Conservation (phyloP, 1,284 basidiomycete species). For the Apiotrichum laibachii region DNA sequence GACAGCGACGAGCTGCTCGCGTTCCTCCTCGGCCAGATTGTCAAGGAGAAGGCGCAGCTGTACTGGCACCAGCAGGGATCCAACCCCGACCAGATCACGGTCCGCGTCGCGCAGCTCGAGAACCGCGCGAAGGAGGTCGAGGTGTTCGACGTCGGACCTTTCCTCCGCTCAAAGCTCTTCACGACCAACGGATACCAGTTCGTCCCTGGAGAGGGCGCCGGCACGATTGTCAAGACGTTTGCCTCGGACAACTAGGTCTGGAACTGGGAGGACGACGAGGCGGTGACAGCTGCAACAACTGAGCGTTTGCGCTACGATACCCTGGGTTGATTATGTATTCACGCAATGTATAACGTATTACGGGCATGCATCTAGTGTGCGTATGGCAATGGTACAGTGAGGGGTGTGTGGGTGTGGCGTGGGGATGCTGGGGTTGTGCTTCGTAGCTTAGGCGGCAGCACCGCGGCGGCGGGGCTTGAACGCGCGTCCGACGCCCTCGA, state of each 20-base stretch:
- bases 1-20: conserved; percentile 94
- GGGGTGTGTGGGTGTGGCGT: not conserved
- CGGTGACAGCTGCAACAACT: not conserved
- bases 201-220: conserved; percentile 24
- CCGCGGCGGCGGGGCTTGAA: conserved; percentile 11
- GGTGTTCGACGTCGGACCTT: conserved; percentile 83
- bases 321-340: not conserved
- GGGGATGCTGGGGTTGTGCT: not conserved
- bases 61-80: conserved; percentile 69
- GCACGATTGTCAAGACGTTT: conserved; percentile 47
- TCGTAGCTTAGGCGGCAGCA: not conserved
- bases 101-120: conserved; percentile 77
- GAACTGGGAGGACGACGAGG: not conserved
- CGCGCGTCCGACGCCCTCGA: conserved; percentile 8
- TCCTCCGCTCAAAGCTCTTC: conserved; percentile 82
- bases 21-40: conserved; percentile 87
- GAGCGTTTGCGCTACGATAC: not conserved
- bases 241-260: conserved; percentile 14
- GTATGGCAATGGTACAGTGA: not conserved
- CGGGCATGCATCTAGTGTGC: conserved; percentile 6
- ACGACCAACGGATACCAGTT: conserved; percentile 80
- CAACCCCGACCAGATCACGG: conserved; percentile 69
- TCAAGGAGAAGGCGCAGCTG: conserved; percentile 91
- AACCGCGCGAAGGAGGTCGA: conserved; percentile 88
- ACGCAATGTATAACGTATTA: conserved; percentile 8